phyloP scores from a whole-genome alignment of 352 stramenopile species.

The Phytophthora ohioensis region DNA sequence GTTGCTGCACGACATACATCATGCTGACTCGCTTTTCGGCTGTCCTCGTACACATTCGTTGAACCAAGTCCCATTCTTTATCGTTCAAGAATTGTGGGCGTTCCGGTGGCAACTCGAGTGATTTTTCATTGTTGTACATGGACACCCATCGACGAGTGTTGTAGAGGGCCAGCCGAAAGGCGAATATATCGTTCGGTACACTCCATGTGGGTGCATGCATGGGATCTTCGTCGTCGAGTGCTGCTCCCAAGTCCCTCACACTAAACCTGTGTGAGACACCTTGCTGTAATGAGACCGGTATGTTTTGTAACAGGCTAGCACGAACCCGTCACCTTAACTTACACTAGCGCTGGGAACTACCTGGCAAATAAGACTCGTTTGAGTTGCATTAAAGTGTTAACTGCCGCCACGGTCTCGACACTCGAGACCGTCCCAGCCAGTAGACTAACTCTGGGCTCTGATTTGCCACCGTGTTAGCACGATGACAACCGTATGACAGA shows the following conservation, averaged over 20 bases:
- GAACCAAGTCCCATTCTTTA: constrained; percentile 35
- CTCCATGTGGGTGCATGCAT: constrained; percentile 22
- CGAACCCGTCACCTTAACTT: no score
- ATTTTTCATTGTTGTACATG: constrained; percentile 27
- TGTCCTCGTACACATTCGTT: constrained; percentile 31
- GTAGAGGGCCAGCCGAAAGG: constrained; percentile 35
- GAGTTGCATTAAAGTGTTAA: no score
- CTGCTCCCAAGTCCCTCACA: constrained; percentile 15
- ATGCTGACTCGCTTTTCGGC: constrained; percentile 29
- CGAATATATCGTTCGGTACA: constrained; percentile 31
- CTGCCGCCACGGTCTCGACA: no score
- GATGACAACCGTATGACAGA: no score
- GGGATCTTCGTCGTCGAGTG: constrained; percentile 2
- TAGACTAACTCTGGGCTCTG: no score
- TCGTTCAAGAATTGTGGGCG: constrained; percentile 26
- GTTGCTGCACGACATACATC: constrained; percentile 43
- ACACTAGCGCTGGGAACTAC: no score
- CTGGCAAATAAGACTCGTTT: no score
- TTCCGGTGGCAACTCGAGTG: constrained; percentile 10
- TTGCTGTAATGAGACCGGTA: constrained; percentile 21
- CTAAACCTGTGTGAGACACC: constrained; percentile 28
- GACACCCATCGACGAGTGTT: constrained; percentile 32
- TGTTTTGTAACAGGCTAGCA: not conserved
- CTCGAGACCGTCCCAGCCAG: no score
- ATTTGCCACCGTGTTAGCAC: no score